Conservation (phyloP, 805 yeast genomes). For the Candida koratica region DNA sequence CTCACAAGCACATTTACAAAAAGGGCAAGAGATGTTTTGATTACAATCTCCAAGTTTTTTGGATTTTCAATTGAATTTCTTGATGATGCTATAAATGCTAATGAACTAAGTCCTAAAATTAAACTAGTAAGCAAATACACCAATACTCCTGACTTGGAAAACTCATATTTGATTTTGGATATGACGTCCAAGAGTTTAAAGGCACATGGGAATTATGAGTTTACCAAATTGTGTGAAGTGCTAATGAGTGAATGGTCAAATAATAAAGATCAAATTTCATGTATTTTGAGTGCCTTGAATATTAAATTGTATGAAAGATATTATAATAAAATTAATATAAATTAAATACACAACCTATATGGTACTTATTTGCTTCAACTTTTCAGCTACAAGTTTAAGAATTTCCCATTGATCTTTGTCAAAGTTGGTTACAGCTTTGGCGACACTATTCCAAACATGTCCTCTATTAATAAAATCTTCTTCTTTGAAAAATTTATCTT, state of each 20-base stretch:
- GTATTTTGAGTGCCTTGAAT: slow-evolving; percentile 72
- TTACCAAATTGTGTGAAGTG: slow-evolving; percentile 40
- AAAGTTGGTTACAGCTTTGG: slow-evolving; percentile 47
- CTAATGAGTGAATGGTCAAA: slow-evolving; percentile 64
- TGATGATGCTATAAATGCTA: slow-evolving; percentile 39
- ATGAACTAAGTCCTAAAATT: slow-evolving; percentile 49
- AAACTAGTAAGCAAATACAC: slow-evolving; percentile 48
- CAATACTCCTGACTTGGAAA: slow-evolving; percentile 22
- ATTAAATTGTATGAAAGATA: slow-evolving; percentile 56
- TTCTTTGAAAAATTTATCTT: slow-evolving; percentile 27
- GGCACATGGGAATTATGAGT: slow-evolving; percentile 42
- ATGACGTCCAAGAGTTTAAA: slow-evolving; percentile 51
- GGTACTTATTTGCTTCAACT: slow-evolving; percentile 5
- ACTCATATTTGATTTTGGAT: slow-evolving; percentile 55
- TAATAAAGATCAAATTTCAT: slow-evolving; percentile 67
- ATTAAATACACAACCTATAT: slow-evolving; percentile 1
- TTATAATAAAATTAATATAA: slow-evolving; percentile 1
- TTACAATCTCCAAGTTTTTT: slow-evolving; percentile 60
- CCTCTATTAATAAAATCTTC: slow-evolving; percentile 61
- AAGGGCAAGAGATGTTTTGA: slow-evolving; percentile 69
- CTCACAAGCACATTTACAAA: slow-evolving; percentile 55
- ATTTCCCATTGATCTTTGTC: slow-evolving; percentile 39
- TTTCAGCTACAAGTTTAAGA: slow-evolving; percentile 27
- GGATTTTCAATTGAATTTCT: slow-evolving; percentile 73
- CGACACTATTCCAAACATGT: slow-evolving; percentile 48